These are phyloP conservation scores for Neurospora discreta DNA, from an alignment of 495 filamentous ascomycete species.

Conservation along the genomic window DNA sequence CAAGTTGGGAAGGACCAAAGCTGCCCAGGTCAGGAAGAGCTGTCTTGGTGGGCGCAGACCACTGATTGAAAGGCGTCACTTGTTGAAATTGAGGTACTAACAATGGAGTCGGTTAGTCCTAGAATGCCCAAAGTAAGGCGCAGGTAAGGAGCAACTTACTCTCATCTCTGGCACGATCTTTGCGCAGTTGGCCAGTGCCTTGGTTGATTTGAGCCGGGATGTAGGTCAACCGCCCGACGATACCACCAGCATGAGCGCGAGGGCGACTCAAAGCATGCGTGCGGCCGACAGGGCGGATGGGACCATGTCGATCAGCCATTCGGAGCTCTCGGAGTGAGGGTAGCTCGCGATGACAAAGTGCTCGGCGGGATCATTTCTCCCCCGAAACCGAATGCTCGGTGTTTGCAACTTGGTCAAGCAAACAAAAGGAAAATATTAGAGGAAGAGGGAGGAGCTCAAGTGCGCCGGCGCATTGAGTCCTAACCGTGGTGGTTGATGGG, in stretches of 20 bases:
- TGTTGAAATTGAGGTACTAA: constrained; percentile 30
- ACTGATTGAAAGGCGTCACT: constrained; percentile 25
- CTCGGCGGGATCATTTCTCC: constrained; percentile 13
- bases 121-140: background rate
- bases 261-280: constrained; percentile 1
- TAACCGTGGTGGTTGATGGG: background rate
- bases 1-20: constrained; percentile 5
- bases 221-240: constrained; percentile 19
- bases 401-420: constrained; percentile 1
- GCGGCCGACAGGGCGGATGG: background rate
- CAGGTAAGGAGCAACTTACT: constrained; percentile 8
- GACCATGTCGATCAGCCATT: constrained; percentile 16
- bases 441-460: background rate
- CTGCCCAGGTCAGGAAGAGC: constrained; percentile 5
- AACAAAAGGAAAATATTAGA: background rate
- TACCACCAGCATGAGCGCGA: constrained; percentile 7
- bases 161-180: constrained; percentile 10
- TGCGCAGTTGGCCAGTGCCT: constrained; percentile 10
- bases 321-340: constrained; percentile 5
- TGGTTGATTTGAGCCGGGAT: constrained; percentile 6
- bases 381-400: background rate
- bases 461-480: background rate
- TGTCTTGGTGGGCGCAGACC: constrained; percentile 17
- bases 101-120: constrained; percentile 7
- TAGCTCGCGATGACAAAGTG: background rate